Evolutionary conservation across 164 flowering plant species (phyloP), one percentile per base, ranked within the genome.

Genomic region (Aristolochia fimbriata): DNA sequence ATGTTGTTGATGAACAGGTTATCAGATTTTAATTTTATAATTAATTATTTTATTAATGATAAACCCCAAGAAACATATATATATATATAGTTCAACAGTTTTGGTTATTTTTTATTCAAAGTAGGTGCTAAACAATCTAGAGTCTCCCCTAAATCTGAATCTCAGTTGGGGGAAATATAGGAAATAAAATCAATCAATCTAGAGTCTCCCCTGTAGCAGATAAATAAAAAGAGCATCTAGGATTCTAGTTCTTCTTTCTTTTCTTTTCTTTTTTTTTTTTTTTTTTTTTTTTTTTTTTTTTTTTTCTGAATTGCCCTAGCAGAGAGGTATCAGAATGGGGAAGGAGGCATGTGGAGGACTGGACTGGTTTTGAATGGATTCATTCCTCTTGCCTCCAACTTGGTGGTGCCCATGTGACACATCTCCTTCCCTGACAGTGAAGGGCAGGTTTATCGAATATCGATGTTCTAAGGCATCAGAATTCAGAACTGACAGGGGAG

Each of bases 401-500:
- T 62, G 68, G 75, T 71, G 68, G 66, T 61, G 51, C 14, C 65
- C 63, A 68, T 67, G 71, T 71, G 71, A 30, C 2, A n/a, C 47
- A 57, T n/a, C 66, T 56, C 63, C 10, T 55, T 30, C 52, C 61
- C 68, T 47, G 41, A 57, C 48, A 33, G 22, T 61, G 47, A 56
- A 24, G 17, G 27, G 49, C 51, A 41, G 31, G 51, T 47, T 25
- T 22, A n/a, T 19, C 23, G 61, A 58, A 57, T 57, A 50, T 61
- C 24, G 51, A 48, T 51, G 46, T 23, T 21, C 47, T n/a, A 60
- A 21, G 55, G 15, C 25, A 33, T 13, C 30, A 15, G 37, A 16
- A 0, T 16, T 5, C 15, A 15, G 21, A 31, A 31, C 17, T 57
- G 60, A 20, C 20, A 27, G 13, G n/a, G n/a, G n/a, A n/a, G n/a